Percentiles rank a stretch among this genome's conserved stretches.
Evolutionary conservation across 164 flowering plant species (phyloP).

Genomic region (Pachysandra terminalis): DNA sequence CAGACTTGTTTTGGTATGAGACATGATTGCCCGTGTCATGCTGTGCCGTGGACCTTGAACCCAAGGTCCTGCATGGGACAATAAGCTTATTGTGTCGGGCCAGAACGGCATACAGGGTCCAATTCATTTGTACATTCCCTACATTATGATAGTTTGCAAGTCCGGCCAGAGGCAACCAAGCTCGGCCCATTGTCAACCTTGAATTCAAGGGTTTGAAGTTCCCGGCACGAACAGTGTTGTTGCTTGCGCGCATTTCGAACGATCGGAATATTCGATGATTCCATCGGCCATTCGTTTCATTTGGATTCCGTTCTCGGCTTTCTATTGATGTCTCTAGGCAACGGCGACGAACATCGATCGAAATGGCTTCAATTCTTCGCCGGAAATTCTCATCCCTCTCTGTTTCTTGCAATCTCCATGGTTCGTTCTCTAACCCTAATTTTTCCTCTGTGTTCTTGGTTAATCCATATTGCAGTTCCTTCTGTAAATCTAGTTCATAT

Average conservation of each 20-base stretch:
- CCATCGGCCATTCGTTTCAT: constrained; percentile 1
- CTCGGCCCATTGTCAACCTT: too few species aligned
- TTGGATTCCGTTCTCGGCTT: background rate
- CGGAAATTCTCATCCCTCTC: constrained; percentile 19
- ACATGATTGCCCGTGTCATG: too few species aligned
- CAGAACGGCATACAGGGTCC: too few species aligned
- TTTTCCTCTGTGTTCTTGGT: background rate
- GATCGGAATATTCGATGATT: background rate
- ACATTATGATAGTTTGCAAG: too few species aligned
- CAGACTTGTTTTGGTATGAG: too few species aligned
- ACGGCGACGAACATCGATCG: background rate
- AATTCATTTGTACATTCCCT: too few species aligned
- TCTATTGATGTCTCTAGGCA: background rate
- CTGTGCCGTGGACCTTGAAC: too few species aligned
- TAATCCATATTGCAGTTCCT: background rate
- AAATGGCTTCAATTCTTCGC: constrained; percentile 23
- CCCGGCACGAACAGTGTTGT: background rate
- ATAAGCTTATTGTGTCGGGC: too few species aligned
- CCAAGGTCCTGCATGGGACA: too few species aligned
- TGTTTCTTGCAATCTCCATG: constrained; percentile 14
- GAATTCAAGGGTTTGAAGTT: background rate
- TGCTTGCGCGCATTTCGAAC: background rate
- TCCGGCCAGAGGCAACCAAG: too few species aligned
- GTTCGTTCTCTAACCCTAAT: constrained; percentile 16
- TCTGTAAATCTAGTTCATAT: too few species aligned